Evolutionary conservation across 176 grass and related monocot genomes (phyloP).

Genomic region (Oryza longistaminata): DNA sequence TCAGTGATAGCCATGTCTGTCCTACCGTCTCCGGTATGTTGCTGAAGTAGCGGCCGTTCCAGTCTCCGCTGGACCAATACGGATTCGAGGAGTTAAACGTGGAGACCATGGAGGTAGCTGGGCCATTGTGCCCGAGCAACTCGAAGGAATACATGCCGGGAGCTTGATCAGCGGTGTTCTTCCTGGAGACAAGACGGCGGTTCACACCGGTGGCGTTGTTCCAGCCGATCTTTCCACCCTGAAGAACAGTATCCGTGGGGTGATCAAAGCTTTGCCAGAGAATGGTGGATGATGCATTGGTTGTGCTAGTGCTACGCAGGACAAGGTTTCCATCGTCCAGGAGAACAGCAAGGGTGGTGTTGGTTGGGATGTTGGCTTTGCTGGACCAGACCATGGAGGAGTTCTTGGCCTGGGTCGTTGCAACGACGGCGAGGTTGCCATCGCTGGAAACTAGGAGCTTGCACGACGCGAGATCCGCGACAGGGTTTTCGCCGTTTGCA

Average conservation of each 20-base stretch:
- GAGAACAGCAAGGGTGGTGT: constrained; percentile 15
- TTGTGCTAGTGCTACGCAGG: constrained; percentile 4
- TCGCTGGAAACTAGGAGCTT: constrained; percentile 32
- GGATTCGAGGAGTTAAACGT: constrained; percentile 8
- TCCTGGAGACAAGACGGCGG: constrained; percentile 41
- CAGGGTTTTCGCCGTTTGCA: constrained; percentile 38
- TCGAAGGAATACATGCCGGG: constrained; percentile 30
- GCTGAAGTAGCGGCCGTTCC: constrained; percentile 50
- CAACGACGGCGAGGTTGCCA: constrained; percentile 46
- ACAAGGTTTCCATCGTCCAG: constrained; percentile 47
- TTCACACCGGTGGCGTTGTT: constrained; percentile 41
- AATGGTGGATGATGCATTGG: constrained; percentile 3
- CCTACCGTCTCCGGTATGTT: constrained; percentile 32
- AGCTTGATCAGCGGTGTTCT: constrained; percentile 33
- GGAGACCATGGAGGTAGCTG: not conserved
- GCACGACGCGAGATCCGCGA: not conserved
- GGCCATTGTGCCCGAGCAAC: not conserved
- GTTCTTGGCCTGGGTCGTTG: not conserved
- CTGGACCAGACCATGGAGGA: constrained; percentile 46
- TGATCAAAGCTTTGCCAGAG: constrained; percentile 66
- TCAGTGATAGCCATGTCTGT: too few relatives aligned
- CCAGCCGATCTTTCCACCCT: constrained; percentile 39
- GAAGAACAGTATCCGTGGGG: constrained; percentile 42
- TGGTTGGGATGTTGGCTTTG: not conserved
- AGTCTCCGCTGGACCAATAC: constrained; percentile 40